Evolutionary conservation across 176 grass and related monocot species (phyloP), one percentile per base, ranked within the genome.

Genomic region (Oryza coarctata): DNA sequence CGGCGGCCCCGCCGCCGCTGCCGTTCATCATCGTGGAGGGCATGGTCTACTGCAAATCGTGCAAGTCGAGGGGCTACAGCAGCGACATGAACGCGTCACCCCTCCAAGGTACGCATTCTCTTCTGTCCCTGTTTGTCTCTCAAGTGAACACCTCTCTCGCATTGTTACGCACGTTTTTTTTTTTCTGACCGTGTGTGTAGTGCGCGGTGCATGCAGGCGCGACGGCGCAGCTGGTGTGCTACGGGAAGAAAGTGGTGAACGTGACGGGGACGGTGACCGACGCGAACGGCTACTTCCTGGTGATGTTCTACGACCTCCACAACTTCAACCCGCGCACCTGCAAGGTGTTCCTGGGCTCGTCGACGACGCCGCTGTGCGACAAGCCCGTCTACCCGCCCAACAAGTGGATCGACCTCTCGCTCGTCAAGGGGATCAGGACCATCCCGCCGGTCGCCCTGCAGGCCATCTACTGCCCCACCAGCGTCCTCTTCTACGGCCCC

Each of bases 31-130:
- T 94, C 38, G 79, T 94, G 18, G 82, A 86, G 86, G 92, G 88
- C 26, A 69, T 83, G 55, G 70, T 94, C 70, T 94, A 83, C 88
- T 94, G 92, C 83, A 85, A 84, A 81, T 70, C 88, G 7, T 94
- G 92, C 86, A 91, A 50, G 12, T 49, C 49, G 38, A 82, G 44
- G 18, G 81, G 83, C 52, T 91, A 94, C 79, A 91, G 25, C 81
- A 1, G 25, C 17, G 63, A 20, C 23, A 39, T 94, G 23, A 45
- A 83, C 38, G 79, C 69, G 18, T 88, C 92, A 3, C 92, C 92
- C 12, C 68, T 94, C 36, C 74, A 60, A 86, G 91, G 91, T 94
- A 35, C 14, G 45, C 45, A 40, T 30, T 13, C 26, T 25, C 55
- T n/a, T 6, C 18, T n/a, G n/a, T 50, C 47, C 38, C 18, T 50